phyloP scores from a whole-genome alignment of 768 basidiomycete genomes.

The Russula lepida region DNA sequence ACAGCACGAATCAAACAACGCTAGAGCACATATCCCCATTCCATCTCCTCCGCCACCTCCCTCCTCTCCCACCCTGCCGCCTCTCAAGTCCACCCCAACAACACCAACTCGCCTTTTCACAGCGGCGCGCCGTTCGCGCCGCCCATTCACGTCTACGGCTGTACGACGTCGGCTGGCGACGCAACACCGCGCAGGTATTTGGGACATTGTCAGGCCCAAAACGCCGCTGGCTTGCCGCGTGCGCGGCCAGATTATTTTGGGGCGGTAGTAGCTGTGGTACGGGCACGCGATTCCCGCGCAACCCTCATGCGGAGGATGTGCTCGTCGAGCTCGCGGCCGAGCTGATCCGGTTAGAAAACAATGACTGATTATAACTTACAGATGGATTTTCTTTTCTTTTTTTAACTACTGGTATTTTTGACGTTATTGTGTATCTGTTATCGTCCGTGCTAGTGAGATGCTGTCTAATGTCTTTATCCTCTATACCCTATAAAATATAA shows the following conservation, averaged over 20 bases:
- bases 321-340: constrained; percentile 56
- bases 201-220: constrained; percentile 22
- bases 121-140: constrained; percentile 55
- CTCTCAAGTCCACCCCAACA: constrained; percentile 67
- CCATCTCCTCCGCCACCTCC: constrained; percentile 60
- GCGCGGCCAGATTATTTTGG: constrained; percentile 43
- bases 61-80: constrained; percentile 46
- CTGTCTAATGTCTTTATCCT: background rate
- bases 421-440: background rate
- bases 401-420: too few relatives aligned
- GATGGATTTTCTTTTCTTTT: background rate
- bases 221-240: constrained; percentile 42
- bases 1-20: constrained; percentile 84
- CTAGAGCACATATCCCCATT: constrained; percentile 71
- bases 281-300: constrained; percentile 59
- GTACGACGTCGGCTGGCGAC: constrained; percentile 68
- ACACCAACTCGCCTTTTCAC: constrained; percentile 55
- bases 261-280: constrained; percentile 60
- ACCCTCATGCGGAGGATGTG: constrained; percentile 57
- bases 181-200: constrained; percentile 62
- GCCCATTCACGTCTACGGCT: constrained; percentile 53
- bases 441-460: too few relatives aligned
- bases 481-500: background rate
- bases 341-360: constrained; percentile 44
- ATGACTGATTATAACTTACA: background rate